These are phyloP conservation scores for Apophysomyces elegans DNA, from an alignment of 371 early-diverging fungal genomes.

Conservation along the genomic window DNA sequence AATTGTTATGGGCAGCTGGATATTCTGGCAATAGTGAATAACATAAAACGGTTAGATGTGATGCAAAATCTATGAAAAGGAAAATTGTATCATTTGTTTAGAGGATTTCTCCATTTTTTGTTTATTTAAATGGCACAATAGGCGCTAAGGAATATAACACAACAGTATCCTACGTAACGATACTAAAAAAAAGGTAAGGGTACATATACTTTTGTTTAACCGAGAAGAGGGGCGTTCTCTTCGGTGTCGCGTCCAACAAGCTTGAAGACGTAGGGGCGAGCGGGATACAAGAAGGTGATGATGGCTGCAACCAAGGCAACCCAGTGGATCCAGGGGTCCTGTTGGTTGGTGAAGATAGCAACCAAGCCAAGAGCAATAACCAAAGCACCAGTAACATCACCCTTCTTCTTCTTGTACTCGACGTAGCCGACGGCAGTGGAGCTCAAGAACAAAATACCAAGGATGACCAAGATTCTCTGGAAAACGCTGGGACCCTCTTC, in stretches of 20 bases:
- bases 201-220: conserved; percentile 25
- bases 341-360: conserved; percentile 44
- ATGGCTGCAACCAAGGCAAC: conserved; percentile 47
- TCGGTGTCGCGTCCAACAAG: conserved; percentile 28
- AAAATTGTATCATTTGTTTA: no score
- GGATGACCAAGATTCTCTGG: conserved; percentile 51
- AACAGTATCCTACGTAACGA: background rate
- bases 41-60: no score
- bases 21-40: no score
- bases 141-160: conserved; percentile 4
- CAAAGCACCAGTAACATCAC: conserved; percentile 65
- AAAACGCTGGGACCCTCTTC: conserved; percentile 49
- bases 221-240: conserved; percentile 46
- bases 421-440: conserved; percentile 68
- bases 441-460: conserved; percentile 58
- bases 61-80: no score
- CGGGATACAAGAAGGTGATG: conserved; percentile 42
- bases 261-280: conserved; percentile 44
- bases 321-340: conserved; percentile 31
- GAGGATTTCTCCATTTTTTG: background rate
- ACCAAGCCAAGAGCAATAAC: conserved; percentile 59
- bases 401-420: conserved; percentile 60
- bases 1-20: no score
- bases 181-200: background rate
- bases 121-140: background rate